phyloP scores from a whole-genome alignment of 768 basidiomycete species.

The Serpula lacrymans region DNA sequence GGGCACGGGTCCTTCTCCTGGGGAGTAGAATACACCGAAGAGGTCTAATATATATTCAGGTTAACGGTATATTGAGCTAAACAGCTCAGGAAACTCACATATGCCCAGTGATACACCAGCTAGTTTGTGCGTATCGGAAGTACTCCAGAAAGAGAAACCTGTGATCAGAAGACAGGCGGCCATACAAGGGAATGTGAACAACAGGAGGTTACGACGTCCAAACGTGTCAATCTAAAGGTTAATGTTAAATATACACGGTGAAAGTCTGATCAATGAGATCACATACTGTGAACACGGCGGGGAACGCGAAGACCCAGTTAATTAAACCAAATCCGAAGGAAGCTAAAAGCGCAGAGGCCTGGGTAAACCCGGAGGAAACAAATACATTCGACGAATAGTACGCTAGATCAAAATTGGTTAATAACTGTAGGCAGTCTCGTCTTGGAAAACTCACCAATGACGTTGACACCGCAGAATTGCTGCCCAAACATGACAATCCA shows the following conservation, averaged over 20 bases:
- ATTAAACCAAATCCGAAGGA: conserved; percentile 67
- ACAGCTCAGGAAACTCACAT: conserved; percentile 21
- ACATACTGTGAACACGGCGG: conserved; percentile 55
- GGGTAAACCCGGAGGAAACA: conserved; percentile 49
- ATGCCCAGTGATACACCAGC: conserved; percentile 52
- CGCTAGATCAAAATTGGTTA: too few relatives aligned
- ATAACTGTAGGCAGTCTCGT: too few relatives aligned
- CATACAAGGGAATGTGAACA: conserved; percentile 83
- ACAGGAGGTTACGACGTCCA: conserved; percentile 71
- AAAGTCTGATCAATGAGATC: conserved; percentile 14
- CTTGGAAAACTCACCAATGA: conserved; percentile 39
- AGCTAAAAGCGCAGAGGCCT: conserved; percentile 55
- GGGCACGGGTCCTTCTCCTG: conserved; percentile 88
- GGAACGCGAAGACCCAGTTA: conserved; percentile 65
- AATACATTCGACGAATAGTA: conserved; percentile 85
- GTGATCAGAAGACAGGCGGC: conserved; percentile 68
- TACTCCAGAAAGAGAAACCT: conserved; percentile 69
- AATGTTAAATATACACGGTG: too few relatives aligned
- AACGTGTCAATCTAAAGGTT: conserved; percentile 73
- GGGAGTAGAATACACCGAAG: conserved; percentile 69
- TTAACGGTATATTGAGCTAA: conserved; percentile 7
- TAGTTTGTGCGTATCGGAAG: conserved; percentile 32
- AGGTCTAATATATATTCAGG: conserved; percentile 27
- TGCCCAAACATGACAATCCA: conserved; percentile 76
- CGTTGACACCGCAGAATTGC: conserved; percentile 84